A percentile compares a stretch with the other conserved stretches of the same genome.
phyloP scores from a whole-genome alignment of 306 rosid species.

The Pterocarpus macrocarpus region DNA sequence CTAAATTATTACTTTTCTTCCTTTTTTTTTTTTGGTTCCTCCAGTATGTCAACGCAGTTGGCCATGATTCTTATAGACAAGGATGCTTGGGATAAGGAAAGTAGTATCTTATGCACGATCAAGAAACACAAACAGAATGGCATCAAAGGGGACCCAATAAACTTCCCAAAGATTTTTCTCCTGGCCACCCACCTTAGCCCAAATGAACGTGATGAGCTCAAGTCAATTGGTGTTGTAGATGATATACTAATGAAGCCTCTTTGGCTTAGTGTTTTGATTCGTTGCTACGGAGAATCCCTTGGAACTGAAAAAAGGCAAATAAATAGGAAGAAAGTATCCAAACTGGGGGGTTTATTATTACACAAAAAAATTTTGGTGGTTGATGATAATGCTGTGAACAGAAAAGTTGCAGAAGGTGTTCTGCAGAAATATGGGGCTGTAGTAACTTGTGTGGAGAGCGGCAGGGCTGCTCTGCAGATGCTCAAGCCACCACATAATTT shows the following conservation, averaged over 20 bases:
- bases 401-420: slow-evolving; percentile 94
- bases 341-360: slow-evolving; percentile 66
- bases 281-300: slow-evolving; percentile 70
- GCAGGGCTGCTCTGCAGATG: slow-evolving; percentile 69
- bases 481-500: slow-evolving; percentile 84
- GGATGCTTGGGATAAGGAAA: slow-evolving; percentile 79
- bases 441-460: slow-evolving; percentile 83
- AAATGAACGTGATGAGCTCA: slow-evolving; percentile 61
- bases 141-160: slow-evolving; percentile 49
- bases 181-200: slow-evolving; percentile 59
- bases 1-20: slow-evolving; percentile 10
- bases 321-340: slow-evolving; percentile 56
- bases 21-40: slow-evolving; percentile 31
- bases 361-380: slow-evolving; percentile 84
- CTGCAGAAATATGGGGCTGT: slow-evolving; percentile 82
- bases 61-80: slow-evolving; percentile 81
- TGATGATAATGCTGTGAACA: slow-evolving; percentile 86
- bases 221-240: slow-evolving; percentile 65
- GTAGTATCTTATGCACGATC: slow-evolving; percentile 46
- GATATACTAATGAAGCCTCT: slow-evolving; percentile 78
- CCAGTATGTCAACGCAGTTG: slow-evolving; percentile 57
- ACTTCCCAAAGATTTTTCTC: slow-evolving; percentile 74
- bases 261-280: slow-evolving; percentile 65
- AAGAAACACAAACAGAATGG: slow-evolving; percentile 53
- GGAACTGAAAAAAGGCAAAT: slow-evolving; percentile 66